Percentiles rank a stretch among this genome's conserved stretches.
phyloP scores from a whole-genome alignment of 1,139 yeast genomes.

The Candida tetrigidarum region DNA sequence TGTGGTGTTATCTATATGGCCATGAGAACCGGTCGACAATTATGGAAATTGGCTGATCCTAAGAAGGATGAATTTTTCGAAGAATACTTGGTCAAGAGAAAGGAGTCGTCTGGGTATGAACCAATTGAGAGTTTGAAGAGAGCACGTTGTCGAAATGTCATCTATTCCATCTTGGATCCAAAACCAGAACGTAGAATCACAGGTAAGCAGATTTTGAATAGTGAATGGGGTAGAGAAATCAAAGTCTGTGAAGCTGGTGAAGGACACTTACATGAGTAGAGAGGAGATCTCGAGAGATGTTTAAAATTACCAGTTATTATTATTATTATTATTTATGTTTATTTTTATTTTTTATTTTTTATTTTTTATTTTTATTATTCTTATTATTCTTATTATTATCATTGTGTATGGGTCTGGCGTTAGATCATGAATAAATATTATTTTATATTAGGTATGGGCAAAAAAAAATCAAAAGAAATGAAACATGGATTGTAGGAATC shows the following conservation, averaged over 20 bases:
- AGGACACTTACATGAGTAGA: conserved; percentile 11
- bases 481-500: not conserved
- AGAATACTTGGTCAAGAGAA: conserved; percentile 74
- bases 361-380: no score
- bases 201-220: conserved; percentile 83
- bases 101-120: conserved; percentile 83
- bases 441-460: not conserved
- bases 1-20: conserved; percentile 98
- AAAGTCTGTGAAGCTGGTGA: conserved; percentile 71
- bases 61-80: conserved; percentile 80
- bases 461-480: not conserved
- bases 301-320: not conserved
- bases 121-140: conserved; percentile 86
- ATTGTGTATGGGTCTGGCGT: not conserved
- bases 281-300: not conserved
- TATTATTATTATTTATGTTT: not conserved
- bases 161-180: conserved; percentile 91
- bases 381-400: no score
- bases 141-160: conserved; percentile 88
- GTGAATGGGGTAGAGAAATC: conserved; percentile 92
- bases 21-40: conserved; percentile 93
- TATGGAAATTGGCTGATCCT: conserved; percentile 84
- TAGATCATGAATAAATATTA: not conserved
- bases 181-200: conserved; percentile 85
- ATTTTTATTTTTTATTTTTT: no score